Percentiles rank a stretch among this genome's conserved stretches.
Evolutionary conservation across 2,329 filamentous ascomycete species (phyloP).

Genomic region (Ophiognomonia clavigignenti-juglandacearum): DNA sequence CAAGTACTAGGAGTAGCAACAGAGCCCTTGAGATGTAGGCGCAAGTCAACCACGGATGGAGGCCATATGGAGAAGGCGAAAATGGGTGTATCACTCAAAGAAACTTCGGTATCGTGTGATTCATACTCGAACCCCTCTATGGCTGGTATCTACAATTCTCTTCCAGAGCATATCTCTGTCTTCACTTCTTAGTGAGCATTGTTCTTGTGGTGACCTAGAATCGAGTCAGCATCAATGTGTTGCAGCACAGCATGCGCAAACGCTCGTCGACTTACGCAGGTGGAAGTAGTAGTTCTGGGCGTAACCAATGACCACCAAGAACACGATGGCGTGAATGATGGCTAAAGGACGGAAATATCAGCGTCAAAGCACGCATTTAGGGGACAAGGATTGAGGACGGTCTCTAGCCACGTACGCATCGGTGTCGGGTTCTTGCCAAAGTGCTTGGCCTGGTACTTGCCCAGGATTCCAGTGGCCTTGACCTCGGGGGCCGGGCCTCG

Average conservation of each 20-base stretch:
- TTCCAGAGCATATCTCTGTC: slow-evolving; percentile 7
- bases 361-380: background rate
- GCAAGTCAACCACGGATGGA: too few species aligned
- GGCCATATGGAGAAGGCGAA: background rate
- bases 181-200: slow-evolving; percentile 76
- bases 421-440: slow-evolving; percentile 90
- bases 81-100: slow-evolving; percentile 2
- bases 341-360: slow-evolving; percentile 48
- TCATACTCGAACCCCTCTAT: slow-evolving; percentile 11
- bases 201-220: slow-evolving; percentile 98
- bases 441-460: slow-evolving; percentile 85
- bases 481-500: slow-evolving; percentile 82
- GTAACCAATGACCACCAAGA: slow-evolving; percentile 79
- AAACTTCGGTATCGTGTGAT: slow-evolving; percentile 2
- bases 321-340: slow-evolving; percentile 78
- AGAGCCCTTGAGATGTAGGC: too few species aligned
- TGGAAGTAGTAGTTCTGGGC: slow-evolving; percentile 99
- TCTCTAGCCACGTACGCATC: slow-evolving; percentile 74
- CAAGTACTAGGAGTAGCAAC: too few species aligned
- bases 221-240: slow-evolving; percentile 4
- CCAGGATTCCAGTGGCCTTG: slow-evolving; percentile 76
- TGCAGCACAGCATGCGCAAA: background rate
- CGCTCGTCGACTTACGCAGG: slow-evolving; percentile 66
- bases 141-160: slow-evolving; percentile 13
- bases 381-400: background rate